phyloP scores from a whole-genome alignment of 768 basidiomycete species.

The Pluteus cervinus region DNA sequence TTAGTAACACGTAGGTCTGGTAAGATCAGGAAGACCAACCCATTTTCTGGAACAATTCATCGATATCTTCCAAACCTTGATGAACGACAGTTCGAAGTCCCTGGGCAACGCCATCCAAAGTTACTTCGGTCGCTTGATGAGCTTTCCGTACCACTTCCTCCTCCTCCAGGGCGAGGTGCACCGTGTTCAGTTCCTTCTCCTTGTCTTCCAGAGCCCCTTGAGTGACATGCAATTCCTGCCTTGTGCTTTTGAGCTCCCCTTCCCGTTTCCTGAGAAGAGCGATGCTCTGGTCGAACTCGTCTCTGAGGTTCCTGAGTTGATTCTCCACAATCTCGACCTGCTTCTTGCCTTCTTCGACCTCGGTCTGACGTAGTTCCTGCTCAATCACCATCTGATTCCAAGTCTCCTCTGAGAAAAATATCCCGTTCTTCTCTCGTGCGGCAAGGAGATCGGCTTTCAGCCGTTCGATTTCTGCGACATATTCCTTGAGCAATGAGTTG shows the following conservation, averaged over 20 bases:
- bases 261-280: conserved; percentile 68
- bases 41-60: conserved; percentile 73
- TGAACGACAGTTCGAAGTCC: conserved; percentile 58
- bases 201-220: conserved; percentile 46
- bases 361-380: conserved; percentile 70
- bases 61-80: conserved; percentile 68
- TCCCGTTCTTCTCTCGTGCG: conserved; percentile 93
- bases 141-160: conserved; percentile 75
- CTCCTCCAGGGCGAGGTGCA: conserved; percentile 65
- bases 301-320: conserved; percentile 71
- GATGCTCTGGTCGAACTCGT: conserved; percentile 91
- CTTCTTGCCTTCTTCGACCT: conserved; percentile 76
- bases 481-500: conserved; percentile 89
- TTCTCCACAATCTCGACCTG: conserved; percentile 80
- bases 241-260: conserved; percentile 64
- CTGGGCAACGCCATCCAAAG: conserved; percentile 66
- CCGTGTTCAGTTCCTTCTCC: conserved; percentile 50
- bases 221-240: conserved; percentile 46
- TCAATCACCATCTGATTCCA: conserved; percentile 81
- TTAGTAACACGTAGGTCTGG: conserved; percentile 7
- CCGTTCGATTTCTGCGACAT: conserved; percentile 88
- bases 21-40: conserved; percentile 38
- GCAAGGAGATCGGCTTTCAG: conserved; percentile 87
- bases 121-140: conserved; percentile 67
- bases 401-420: conserved; percentile 86